These are phyloP conservation scores for Cryphonectria radicalis DNA, from an alignment of 2,329 filamentous ascomycete genomes.

Conservation along the genomic window DNA sequence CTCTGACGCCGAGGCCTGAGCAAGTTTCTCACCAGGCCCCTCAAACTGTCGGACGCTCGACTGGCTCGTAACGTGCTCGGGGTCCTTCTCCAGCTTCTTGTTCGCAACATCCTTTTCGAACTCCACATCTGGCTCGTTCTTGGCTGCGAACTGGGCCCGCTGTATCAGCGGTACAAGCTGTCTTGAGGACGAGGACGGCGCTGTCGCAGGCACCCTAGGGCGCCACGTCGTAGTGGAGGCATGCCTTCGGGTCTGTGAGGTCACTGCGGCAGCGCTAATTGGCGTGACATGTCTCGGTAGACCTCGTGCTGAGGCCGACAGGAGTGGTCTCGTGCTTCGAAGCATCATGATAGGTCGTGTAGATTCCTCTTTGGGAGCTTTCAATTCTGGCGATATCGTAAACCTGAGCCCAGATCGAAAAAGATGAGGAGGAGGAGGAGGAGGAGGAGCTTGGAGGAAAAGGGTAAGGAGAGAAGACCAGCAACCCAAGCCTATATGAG, in stretches of 20 bases:
- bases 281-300: constrained; percentile 22
- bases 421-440: too few relatives aligned
- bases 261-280: constrained; percentile 23
- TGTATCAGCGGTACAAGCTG: constrained; percentile 30
- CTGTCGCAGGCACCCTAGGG: neutral
- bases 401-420: neutral
- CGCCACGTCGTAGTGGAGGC: constrained; percentile 11
- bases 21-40: constrained; percentile 28
- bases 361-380: too few relatives aligned
- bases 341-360: constrained; percentile 24
- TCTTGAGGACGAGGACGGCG: constrained; percentile 6
- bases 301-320: constrained; percentile 21
- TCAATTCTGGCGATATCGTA: neutral
- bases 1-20: constrained; percentile 37
- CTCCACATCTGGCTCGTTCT: constrained; percentile 54
- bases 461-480: neutral
- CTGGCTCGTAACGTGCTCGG: constrained; percentile 61
- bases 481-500: neutral
- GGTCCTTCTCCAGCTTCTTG: constrained; percentile 61
- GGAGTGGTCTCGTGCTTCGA: constrained; percentile 27
- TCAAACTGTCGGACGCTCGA: constrained; percentile 60
- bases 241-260: constrained; percentile 11
- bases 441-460: neutral
- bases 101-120: constrained; percentile 59
- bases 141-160: constrained; percentile 37